phyloP scores from a whole-genome alignment of 257 asterid species.

The Lithospermum erythrorhizon region DNA sequence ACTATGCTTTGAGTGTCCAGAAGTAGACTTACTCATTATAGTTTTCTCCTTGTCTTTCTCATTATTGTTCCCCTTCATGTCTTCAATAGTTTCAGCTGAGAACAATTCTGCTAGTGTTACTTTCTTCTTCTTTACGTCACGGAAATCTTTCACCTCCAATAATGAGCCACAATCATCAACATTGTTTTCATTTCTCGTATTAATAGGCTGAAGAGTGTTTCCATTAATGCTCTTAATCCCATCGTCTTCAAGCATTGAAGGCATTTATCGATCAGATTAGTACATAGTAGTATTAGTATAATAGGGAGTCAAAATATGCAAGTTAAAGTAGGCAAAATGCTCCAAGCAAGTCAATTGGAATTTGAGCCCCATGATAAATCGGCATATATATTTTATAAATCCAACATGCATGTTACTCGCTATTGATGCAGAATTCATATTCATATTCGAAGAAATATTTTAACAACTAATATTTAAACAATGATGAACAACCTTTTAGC shows the following conservation, averaged over 20 bases:
- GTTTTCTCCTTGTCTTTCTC: neutral
- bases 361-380: too few relatives aligned
- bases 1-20: constrained; percentile 9
- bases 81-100: constrained; percentile 26
- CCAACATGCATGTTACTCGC: too few relatives aligned
- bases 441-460: too few relatives aligned
- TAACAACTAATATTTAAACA: too few relatives aligned
- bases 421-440: too few relatives aligned
- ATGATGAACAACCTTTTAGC: too few relatives aligned
- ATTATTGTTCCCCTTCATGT: neutral
- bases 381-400: too few relatives aligned
- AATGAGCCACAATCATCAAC: neutral
- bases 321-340: too few relatives aligned
- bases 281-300: too few relatives aligned
- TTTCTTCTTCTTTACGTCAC: constrained; percentile 13
- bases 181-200: neutral
- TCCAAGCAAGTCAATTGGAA: too few relatives aligned
- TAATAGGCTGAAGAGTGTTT: neutral
- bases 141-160: neutral
- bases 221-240: neutral
- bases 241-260: neutral
- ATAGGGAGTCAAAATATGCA: too few relatives aligned
- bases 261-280: too few relatives aligned
- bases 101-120: constrained; percentile 65
- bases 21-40: neutral